phyloP scores from a whole-genome alignment of 768 basidiomycete genomes.

The Serendipita sp. region DNA sequence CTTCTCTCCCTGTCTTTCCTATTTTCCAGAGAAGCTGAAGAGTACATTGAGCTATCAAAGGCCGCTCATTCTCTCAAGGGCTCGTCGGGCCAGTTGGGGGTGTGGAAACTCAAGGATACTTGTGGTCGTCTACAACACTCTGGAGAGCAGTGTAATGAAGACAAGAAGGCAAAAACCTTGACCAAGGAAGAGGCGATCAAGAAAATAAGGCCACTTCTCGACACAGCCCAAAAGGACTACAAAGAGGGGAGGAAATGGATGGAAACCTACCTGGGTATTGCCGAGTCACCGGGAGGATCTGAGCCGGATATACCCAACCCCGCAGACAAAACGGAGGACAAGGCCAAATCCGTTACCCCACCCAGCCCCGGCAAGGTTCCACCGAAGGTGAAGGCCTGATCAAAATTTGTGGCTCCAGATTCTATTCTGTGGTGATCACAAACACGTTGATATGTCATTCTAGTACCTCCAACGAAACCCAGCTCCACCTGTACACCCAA shows the following conservation, averaged over 20 bases:
- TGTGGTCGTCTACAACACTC: constrained; percentile 90
- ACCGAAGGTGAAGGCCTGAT: too few relatives aligned
- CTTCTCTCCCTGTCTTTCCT: constrained; percentile 8
- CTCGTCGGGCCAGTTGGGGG: constrained; percentile 86
- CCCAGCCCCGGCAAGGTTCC: too few relatives aligned
- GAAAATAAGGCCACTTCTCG: constrained; percentile 41
- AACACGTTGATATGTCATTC: too few relatives aligned
- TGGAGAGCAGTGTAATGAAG: constrained; percentile 50
- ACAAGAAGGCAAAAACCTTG: constrained; percentile 22
- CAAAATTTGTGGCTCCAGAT: too few relatives aligned
- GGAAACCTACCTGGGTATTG: constrained; percentile 22
- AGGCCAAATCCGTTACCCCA: too few relatives aligned
- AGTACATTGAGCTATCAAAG: constrained; percentile 51
- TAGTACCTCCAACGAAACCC: too few relatives aligned
- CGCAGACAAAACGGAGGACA: too few relatives aligned
- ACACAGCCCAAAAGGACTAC: constrained; percentile 52
- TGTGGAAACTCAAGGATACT: constrained; percentile 59
- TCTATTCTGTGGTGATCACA: too few relatives aligned
- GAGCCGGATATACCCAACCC: too few relatives aligned
- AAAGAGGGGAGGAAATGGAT: constrained; percentile 52
- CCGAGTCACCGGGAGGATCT: too few relatives aligned
- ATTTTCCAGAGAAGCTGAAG: constrained; percentile 30
- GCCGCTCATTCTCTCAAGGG: constrained; percentile 95
- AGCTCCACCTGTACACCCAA: too few relatives aligned
- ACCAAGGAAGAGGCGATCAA: constrained; percentile 36